Base-by-base conservation (phyloP, 371 early-diverging fungal genomes). In the Catenaria anguillulae region DNA sequence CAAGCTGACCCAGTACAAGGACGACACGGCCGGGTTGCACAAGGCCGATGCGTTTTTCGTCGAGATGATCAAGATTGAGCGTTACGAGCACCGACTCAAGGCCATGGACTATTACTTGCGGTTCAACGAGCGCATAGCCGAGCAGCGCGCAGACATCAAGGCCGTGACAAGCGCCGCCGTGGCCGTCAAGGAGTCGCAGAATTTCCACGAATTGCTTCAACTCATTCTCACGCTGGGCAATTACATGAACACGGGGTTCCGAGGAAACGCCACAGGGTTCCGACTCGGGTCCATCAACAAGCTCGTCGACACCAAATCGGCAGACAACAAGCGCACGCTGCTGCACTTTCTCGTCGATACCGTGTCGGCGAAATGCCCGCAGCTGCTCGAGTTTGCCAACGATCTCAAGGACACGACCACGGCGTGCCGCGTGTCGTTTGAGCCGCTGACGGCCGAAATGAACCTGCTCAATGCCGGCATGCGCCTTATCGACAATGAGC, bases 11-110 rank as follows among this genome's bases (percentile, higher is more conserved):
- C 81, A 80, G 17, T 87, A 84, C 71, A 84, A 82, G 60, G 82
- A 84, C 33, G 82, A 85, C n/a, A 67, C 79, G 58, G 71, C 75
- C 60, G 77, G 75, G 8, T 72, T 93, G 29, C 80, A 86, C n/a
- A 69, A 77, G 33, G 82, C 93, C 2, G 95, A 94, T 54, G 74
- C 78, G 29, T 94, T 94, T 73, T 81, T 89, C 65, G 73, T 84
- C 10, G 90, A 90, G 81, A 84, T 90, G 69, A 81, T 91, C 73
- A 79, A 84, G 70, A 78, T 94, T 33, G 82, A 86, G 62, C 81
- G 88, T 21, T 89, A 80, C 69, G 86, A 88, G 61, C 83, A 84
- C 56, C 78, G 90, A 19, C 69, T 94, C 24, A 82, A 86, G 10
- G 78, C 77, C 33, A 84, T 93, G 67, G 68, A 80, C 23, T 89